These are phyloP conservation scores for Bretschneidera sinensis DNA, from an alignment of 345 rosid species.

Conservation along the genomic window DNA sequence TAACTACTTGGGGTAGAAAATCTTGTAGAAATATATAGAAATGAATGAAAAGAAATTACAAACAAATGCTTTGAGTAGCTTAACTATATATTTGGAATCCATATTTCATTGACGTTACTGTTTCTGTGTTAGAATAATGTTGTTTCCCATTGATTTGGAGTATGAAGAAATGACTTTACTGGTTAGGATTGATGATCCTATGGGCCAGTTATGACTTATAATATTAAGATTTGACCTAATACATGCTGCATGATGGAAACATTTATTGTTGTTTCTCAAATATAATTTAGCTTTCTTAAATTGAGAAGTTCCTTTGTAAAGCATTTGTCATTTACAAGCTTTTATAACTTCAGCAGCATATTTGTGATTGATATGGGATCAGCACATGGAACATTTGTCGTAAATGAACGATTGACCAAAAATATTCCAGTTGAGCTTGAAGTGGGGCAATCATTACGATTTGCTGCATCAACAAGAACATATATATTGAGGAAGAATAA, in stretches of 20 bases:
- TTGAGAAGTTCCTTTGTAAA: not conserved
- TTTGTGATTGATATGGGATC: slow-evolving; percentile 79
- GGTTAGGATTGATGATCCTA: not conserved
- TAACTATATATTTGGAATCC: too few species aligned
- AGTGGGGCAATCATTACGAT: slow-evolving; percentile 77
- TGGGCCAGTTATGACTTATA: too few species aligned
- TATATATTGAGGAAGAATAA: slow-evolving; percentile 74
- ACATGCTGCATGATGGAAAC: not conserved
- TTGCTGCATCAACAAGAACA: slow-evolving; percentile 88
- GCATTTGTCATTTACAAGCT: not conserved
- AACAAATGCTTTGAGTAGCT: too few species aligned
- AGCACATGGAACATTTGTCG: slow-evolving; percentile 85
- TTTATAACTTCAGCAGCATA: slow-evolving; percentile 39
- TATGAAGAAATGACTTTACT: not conserved
- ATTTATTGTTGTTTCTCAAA: too few species aligned
- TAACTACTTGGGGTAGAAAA: too few species aligned
- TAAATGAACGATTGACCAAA: slow-evolving; percentile 76
- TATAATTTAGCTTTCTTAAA: not conserved
- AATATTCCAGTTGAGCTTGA: slow-evolving; percentile 65
- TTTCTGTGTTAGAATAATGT: not conserved
- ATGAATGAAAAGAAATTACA: too few species aligned
- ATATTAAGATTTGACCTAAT: not conserved
- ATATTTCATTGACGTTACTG: not conserved
- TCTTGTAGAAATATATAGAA: too few species aligned
- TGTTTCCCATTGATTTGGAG: not conserved